phyloP scores from a whole-genome alignment of 805 yeast genomes.

The Ascoidea rubescens region DNA sequence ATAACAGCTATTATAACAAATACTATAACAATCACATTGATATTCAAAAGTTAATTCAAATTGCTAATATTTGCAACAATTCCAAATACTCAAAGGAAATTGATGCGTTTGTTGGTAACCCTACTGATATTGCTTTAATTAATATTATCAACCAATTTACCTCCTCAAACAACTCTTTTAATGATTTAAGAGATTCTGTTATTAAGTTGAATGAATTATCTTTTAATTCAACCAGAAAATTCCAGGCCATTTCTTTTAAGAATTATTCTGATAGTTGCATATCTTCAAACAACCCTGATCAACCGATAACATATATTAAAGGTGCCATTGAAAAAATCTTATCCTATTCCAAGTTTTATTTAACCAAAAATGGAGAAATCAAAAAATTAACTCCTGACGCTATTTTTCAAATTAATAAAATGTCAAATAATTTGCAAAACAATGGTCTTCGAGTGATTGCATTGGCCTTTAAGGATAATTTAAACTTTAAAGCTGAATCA shows the following conservation, averaged over 20 bases:
- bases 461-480: slow-evolving; percentile 42
- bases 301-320: slow-evolving; percentile 51
- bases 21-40: slow-evolving; percentile 28
- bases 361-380: neutral
- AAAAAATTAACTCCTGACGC: slow-evolving; percentile 40
- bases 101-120: slow-evolving; percentile 60
- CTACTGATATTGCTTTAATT: slow-evolving; percentile 85
- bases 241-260: slow-evolving; percentile 72
- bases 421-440: slow-evolving; percentile 53
- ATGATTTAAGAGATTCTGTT: slow-evolving; percentile 50
- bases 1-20: neutral
- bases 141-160: slow-evolving; percentile 63
- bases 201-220: slow-evolving; percentile 64
- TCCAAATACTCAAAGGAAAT: slow-evolving; percentile 55
- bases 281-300: slow-evolving; percentile 37
- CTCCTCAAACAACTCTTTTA: slow-evolving; percentile 18
- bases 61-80: slow-evolving; percentile 67
- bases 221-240: slow-evolving; percentile 72
- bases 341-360: slow-evolving; percentile 16
- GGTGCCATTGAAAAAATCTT: slow-evolving; percentile 82
- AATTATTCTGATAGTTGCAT: too few relatives aligned
- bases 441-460: slow-evolving; percentile 83
- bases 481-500: slow-evolving; percentile 16
- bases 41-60: slow-evolving; percentile 39
- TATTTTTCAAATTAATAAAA: slow-evolving; percentile 31